phyloP scores from a whole-genome alignment of 257 asterid genomes.

The Ilex asprella region DNA sequence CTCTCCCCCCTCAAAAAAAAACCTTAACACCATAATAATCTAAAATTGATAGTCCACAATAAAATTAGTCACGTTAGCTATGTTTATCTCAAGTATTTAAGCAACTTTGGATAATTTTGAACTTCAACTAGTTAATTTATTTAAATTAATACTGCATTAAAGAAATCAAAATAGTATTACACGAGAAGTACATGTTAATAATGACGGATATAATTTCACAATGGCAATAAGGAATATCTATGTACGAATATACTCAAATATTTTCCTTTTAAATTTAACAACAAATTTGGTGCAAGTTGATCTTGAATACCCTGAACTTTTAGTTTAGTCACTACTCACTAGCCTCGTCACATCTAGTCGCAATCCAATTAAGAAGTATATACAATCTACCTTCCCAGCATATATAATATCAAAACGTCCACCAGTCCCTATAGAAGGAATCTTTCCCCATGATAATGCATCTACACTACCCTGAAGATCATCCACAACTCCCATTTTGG shows the following conservation, averaged over 20 bases:
- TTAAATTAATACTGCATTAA: no score
- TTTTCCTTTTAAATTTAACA: background rate
- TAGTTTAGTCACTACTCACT: background rate
- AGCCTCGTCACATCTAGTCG: background rate
- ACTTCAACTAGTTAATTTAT: no score
- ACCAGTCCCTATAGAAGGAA: conserved; percentile 80
- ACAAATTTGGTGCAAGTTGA: background rate
- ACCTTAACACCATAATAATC: no score
- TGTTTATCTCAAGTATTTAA: no score
- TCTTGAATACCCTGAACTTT: background rate
- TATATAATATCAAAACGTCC: conserved; percentile 54
- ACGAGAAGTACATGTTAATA: no score
- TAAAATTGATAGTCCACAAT: no score
- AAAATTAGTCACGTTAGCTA: no score
- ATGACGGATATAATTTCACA: background rate
- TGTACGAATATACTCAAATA: background rate
- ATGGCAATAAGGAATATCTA: background rate
- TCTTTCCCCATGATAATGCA: conserved; percentile 84
- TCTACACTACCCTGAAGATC: conserved; percentile 72
- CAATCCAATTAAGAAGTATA: background rate
- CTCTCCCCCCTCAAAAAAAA: no score
- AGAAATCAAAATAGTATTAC: no score
- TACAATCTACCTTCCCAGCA: conserved; percentile 47
- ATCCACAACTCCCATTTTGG: conserved; percentile 60
- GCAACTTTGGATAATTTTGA: no score